Evolutionary conservation across 768 basidiomycete species (phyloP).

Genomic region (Holtermannia corniformis): DNA sequence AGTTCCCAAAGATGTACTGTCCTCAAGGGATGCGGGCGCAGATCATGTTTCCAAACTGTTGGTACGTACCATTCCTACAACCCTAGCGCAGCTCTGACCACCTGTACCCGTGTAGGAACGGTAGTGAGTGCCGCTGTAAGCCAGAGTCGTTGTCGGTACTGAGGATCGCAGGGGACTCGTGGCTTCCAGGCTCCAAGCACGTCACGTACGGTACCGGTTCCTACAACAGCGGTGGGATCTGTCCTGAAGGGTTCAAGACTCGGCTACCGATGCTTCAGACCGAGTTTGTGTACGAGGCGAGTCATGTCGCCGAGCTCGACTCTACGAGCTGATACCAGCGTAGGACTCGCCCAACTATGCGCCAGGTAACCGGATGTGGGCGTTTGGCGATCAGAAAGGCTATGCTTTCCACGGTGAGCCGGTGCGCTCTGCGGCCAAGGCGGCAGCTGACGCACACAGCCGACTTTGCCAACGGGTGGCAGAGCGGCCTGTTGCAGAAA

Average conservation of each 20-base stretch:
- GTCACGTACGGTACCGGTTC: slow-evolving; percentile 17
- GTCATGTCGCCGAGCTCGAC: no score
- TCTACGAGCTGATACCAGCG: no score
- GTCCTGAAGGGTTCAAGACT: slow-evolving; percentile 8
- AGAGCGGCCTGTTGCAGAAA: slow-evolving; percentile 14
- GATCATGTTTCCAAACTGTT: slow-evolving; percentile 23
- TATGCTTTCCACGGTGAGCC: slow-evolving; percentile 23
- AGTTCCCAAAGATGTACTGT: slow-evolving; percentile 14
- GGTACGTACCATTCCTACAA: slow-evolving; percentile 3
- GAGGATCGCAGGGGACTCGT: not conserved
- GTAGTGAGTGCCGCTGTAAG: slow-evolving; percentile 18
- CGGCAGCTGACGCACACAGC: not conserved
- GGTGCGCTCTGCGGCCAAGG: not conserved
- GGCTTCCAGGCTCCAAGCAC: slow-evolving; percentile 6
- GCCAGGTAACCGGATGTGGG: slow-evolving; percentile 14
- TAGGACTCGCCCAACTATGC: slow-evolving; percentile 15
- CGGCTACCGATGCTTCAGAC: slow-evolving; percentile 12
- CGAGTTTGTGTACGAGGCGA: slow-evolving; percentile 22
- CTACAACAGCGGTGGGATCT: slow-evolving; percentile 15
- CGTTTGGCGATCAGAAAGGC: slow-evolving; percentile 21
- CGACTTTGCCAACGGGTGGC: slow-evolving; percentile 30
- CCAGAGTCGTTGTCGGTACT: not conserved
- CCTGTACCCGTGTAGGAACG: no score
- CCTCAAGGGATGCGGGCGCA: slow-evolving; percentile 23
- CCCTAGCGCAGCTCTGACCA: no score